Conservation (phyloP, 768 basidiomycete genomes). For the Hypholoma fasciculare region DNA sequence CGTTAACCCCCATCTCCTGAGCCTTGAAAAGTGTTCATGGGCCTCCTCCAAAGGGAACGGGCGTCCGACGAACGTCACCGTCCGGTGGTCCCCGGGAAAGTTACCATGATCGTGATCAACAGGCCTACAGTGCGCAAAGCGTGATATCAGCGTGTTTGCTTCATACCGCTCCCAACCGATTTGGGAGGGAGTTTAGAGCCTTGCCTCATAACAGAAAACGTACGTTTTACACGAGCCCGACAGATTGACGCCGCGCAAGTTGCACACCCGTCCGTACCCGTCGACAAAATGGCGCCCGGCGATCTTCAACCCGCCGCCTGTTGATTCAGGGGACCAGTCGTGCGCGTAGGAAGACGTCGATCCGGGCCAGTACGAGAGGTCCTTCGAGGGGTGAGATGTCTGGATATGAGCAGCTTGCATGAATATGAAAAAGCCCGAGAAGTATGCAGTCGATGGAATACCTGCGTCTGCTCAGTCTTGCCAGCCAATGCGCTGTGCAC, state of each 20-base stretch:
- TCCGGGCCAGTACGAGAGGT: constrained; percentile 45
- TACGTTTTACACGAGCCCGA: constrained; percentile 84
- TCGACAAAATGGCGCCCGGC: constrained; percentile 86
- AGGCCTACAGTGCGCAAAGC: constrained; percentile 45
- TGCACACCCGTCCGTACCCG: constrained; percentile 74
- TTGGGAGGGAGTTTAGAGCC: too few relatives aligned
- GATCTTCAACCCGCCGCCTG: constrained; percentile 54
- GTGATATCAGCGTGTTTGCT: constrained; percentile 3
- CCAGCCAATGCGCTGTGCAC: not conserved
- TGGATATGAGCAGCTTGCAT: not conserved
- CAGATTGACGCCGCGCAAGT: constrained; percentile 83
- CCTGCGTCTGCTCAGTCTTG: not conserved
- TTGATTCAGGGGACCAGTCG: constrained; percentile 64
- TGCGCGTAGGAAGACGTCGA: constrained; percentile 60
- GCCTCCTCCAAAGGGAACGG: constrained; percentile 93
- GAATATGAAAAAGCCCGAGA: too few relatives aligned
- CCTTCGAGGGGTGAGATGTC: constrained; percentile 47
- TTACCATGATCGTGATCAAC: constrained; percentile 62
- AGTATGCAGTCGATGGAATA: too few relatives aligned
- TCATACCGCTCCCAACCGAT: too few relatives aligned
- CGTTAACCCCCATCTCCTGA: constrained; percentile 85
- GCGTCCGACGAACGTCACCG: constrained; percentile 83
- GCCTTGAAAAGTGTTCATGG: constrained; percentile 74
- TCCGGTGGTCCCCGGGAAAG: constrained; percentile 65
- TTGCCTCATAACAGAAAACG: constrained; percentile 19